Conservation (phyloP, 2,329 filamentous ascomycete species). For the Rutstroemia sp. region DNA sequence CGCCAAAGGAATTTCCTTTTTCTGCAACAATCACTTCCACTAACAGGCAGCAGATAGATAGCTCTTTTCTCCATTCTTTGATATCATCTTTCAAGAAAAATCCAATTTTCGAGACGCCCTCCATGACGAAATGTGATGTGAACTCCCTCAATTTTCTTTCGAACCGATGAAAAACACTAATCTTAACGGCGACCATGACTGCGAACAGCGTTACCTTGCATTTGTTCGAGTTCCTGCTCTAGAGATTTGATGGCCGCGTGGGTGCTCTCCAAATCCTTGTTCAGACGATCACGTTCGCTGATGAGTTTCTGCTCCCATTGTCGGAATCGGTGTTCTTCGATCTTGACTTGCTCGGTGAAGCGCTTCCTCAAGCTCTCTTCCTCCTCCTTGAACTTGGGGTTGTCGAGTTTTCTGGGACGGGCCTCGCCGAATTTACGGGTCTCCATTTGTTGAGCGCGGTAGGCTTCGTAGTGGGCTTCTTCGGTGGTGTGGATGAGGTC, state of each 20-base stretch:
- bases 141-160: too few relatives aligned
- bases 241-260: conserved; percentile 90
- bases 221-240: conserved; percentile 84
- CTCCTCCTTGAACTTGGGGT: conserved; percentile 99
- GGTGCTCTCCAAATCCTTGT: conserved; percentile 98
- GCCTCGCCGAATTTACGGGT: conserved; percentile 99
- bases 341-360: conserved; percentile 99
- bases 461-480: conserved; percentile 98
- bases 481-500: conserved; percentile 99
- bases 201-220: conserved; percentile 82
- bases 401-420: conserved; percentile 93
- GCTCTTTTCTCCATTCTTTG: conserved; percentile 9
- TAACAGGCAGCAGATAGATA: conserved; percentile 23
- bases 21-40: conserved; percentile 10
- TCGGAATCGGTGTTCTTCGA: conserved; percentile 98
- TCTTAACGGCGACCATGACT: conserved; percentile 83
- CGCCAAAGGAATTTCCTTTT: not conserved
- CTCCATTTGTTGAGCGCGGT: conserved; percentile 99
- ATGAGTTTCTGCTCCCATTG: conserved; percentile 99
- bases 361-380: conserved; percentile 97
- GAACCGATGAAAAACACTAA: not conserved
- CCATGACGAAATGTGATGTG: not conserved
- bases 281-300: conserved; percentile 93
- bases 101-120: conserved; percentile 3
- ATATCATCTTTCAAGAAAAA: conserved; percentile 4